Evolutionary conservation across 371 early-diverging fungal genomes (phyloP), one percentile per base, ranked within the genome.

Genomic region (Rhizopus delemar): DNA sequence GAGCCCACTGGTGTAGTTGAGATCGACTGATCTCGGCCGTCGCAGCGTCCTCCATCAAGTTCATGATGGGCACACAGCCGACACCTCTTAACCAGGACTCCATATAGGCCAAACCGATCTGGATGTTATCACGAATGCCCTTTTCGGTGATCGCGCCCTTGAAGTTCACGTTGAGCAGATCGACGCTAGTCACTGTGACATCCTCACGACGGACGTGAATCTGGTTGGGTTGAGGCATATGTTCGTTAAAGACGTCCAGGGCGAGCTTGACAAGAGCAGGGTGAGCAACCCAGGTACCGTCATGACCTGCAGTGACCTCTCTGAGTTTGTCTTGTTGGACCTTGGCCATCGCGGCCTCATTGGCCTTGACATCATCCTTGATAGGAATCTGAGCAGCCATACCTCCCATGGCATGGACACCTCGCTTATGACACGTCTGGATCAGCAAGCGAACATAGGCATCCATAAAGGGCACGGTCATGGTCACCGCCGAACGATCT

Each of bases 361-460:
- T 97, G 51, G 93, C 94, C 49, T 81, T 71, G 38, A 78, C 68
- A 73, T 97, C 85, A 79, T 89, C 86, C 84, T 94, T 94, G 87
- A 96, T 95, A 46, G 97, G 97, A 67, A 97, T 97, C 74, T 95
- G 95, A 36, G 97, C 97, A 41, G 97, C 96, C 97, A 96, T 97
- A 43, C 97, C 97, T 54, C 97, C 97, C 96, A 97, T 97, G 50
- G 97, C 97, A 71, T 97, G 97, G 11, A 97, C 97, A 52, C 95
- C 95, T 51, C 96, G 93, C 80, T 86, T 87, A 78, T 97, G 97
- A 75, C 97, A 97, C 9, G 96, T 96, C 84, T 96, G 90, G 79
- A 97, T 96, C 64, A 97, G 82, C 35, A 96, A 80, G 8, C 93
- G 90, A 48, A 73, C 72, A 71, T 97, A 97, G 38, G 96, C 88